Conservation (phyloP, 2,329 filamentous ascomycete species). For the Monilinia fructicola region DNA sequence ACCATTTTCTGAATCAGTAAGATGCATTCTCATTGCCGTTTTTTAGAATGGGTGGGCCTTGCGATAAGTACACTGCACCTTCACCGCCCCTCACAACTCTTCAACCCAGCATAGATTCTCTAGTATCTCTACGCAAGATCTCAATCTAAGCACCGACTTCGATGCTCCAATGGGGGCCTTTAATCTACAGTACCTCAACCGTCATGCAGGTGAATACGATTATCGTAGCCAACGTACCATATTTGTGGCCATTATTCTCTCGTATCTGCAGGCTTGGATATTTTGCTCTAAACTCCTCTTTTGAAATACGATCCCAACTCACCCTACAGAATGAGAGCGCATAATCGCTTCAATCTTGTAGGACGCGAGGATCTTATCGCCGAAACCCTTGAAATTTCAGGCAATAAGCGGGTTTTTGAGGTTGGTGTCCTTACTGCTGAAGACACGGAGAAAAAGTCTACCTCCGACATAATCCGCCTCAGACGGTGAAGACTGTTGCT, state of each 20-base stretch:
- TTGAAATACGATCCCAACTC: no score
- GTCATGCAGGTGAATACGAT: background rate
- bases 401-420: background rate
- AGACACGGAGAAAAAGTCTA: no score
- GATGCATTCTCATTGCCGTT: background rate
- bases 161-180: no score
- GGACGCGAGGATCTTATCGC: background rate
- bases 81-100: background rate
- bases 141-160: background rate
- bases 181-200: background rate
- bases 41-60: background rate
- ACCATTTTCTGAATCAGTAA: background rate
- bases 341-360: background rate
- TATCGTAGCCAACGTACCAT: background rate
- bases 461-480: no score
- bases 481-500: background rate
- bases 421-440: background rate
- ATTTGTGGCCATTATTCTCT: background rate
- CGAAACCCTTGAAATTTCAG: background rate
- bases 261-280: background rate
- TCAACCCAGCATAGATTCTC: background rate
- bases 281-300: background rate
- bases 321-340: no score
- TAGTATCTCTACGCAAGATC: background rate
- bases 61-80: background rate